A percentile compares a stretch with the other conserved stretches of the same genome.
Conservation (phyloP, 805 yeast species). For the Ogataea ganodermae region DNA sequence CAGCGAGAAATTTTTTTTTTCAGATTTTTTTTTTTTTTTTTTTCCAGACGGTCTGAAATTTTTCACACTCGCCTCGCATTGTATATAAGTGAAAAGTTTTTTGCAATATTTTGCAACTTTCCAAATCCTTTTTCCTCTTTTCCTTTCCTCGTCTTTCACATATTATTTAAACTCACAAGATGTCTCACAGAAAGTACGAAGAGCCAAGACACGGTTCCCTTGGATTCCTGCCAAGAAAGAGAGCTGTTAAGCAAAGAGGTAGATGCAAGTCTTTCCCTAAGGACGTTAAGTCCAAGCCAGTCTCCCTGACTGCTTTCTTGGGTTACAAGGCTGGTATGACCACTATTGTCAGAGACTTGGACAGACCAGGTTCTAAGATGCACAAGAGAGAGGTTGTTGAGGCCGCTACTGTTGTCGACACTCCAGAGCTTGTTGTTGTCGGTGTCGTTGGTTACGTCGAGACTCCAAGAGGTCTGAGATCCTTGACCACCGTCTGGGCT, state of each 20-base stretch:
- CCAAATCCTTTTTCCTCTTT: not conserved
- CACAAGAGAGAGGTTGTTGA: conserved; percentile 99
- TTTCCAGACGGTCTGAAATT: not conserved
- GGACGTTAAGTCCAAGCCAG: conserved; percentile 97
- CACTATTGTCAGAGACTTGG: conserved; percentile 99
- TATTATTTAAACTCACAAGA: conserved; percentile 34
- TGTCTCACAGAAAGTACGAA: conserved; percentile 99
- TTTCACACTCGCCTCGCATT: not conserved
- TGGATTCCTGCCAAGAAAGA: conserved; percentile 99
- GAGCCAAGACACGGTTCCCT: conserved; percentile 99
- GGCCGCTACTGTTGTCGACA: conserved; percentile 98
- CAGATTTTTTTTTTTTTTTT: no score
- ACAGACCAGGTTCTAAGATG: conserved; percentile 99
- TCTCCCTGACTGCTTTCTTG: conserved; percentile 98
- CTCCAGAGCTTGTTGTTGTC: conserved; percentile 98
- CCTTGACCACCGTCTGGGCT: conserved; percentile 99
- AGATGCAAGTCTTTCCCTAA: conserved; percentile 99
- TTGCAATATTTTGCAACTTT: conserved; percentile 1
- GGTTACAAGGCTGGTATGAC: conserved; percentile 99
- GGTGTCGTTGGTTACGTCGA: conserved; percentile 99
- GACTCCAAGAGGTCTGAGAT: conserved; percentile 99
- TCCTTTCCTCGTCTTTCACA: conserved; percentile 6
- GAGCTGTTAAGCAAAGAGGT: conserved; percentile 98
- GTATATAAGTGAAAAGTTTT: conserved; percentile 12
- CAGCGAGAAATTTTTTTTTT: conserved; percentile 4